These are phyloP conservation scores for Didymosphaeria variabile DNA, from an alignment of 2,329 filamentous ascomycete species.

Conservation along the genomic window DNA sequence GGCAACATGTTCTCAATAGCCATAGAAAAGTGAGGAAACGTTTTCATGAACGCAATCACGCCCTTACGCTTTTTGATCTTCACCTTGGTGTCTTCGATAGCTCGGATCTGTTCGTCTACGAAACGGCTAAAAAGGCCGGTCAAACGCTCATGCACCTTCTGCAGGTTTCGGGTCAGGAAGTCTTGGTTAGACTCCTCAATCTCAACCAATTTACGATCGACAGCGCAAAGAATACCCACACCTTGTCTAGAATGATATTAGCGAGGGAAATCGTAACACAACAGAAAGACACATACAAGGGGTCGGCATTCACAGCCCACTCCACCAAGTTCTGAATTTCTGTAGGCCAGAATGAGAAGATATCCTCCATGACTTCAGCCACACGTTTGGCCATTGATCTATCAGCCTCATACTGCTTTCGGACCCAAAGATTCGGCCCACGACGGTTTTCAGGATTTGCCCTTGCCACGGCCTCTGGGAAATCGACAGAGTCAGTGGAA, in stretches of 20 bases:
- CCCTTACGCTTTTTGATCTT: constrained; percentile 99
- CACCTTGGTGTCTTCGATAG: constrained; percentile 97
- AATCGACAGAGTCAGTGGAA: constrained; percentile 83
- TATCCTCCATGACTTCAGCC: constrained; percentile 85
- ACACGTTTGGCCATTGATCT: constrained; percentile 85
- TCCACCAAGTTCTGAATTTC: constrained; percentile 83
- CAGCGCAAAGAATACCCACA: constrained; percentile 80
- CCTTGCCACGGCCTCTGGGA: constrained; percentile 78
- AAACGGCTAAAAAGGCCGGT: constrained; percentile 84
- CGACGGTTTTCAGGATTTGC: constrained; percentile 72
- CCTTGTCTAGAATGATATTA: constrained; percentile 72
- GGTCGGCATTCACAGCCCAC: constrained; percentile 82
- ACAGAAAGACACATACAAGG: constrained; percentile 68
- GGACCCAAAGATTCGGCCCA: constrained; percentile 75
- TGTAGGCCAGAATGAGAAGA: constrained; percentile 82
- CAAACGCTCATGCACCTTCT: constrained; percentile 79
- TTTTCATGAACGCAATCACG: constrained; percentile 92
- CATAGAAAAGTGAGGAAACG: constrained; percentile 86
- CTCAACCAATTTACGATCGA: constrained; percentile 81
- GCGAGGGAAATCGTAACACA: constrained; percentile 11
- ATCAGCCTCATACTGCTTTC: constrained; percentile 87
- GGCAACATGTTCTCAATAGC: constrained; percentile 85
- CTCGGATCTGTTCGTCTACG: constrained; percentile 91
- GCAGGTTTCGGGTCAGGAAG: constrained; percentile 80
- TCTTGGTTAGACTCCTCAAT: constrained; percentile 93